Percentiles rank a stretch among this genome's conserved stretches.
These are phyloP conservation scores for Isabelozyma pseudorhagii DNA, from an alignment of 805 yeast species.

Conservation along the genomic window DNA sequence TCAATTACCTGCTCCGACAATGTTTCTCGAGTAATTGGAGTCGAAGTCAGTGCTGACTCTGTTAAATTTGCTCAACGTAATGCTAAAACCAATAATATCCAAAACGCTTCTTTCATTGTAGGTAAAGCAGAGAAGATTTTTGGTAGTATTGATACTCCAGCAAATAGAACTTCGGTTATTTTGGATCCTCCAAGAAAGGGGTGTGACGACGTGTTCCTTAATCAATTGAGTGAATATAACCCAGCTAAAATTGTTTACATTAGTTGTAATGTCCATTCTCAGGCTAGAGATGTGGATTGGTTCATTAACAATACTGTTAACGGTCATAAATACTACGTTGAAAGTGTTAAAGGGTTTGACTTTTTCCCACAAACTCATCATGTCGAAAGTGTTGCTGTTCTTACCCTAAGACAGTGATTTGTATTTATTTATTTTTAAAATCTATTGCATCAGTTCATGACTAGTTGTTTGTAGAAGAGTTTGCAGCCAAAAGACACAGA, in stretches of 20 bases:
- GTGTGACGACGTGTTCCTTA: conserved; percentile 83
- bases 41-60: conserved; percentile 88
- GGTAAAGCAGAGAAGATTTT: conserved; percentile 94
- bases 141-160: conserved; percentile 71
- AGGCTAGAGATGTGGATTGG: conserved; percentile 89
- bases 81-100: conserved; percentile 70
- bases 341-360: conserved; percentile 89
- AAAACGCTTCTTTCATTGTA: conserved; percentile 78
- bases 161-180: conserved; percentile 77
- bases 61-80: conserved; percentile 83
- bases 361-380: conserved; percentile 96
- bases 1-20: conserved; percentile 80
- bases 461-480: background rate
- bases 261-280: conserved; percentile 96
- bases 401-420: conserved; percentile 22
- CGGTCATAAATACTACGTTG: conserved; percentile 66
- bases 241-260: conserved; percentile 92
- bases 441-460: background rate
- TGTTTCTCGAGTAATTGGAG: conserved; percentile 87
- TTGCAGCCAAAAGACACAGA: background rate
- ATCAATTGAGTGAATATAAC: conserved; percentile 76
- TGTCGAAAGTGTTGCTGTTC: conserved; percentile 83
- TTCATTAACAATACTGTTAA: conserved; percentile 64
- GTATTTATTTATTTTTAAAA: background rate
- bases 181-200: conserved; percentile 98